These are phyloP conservation scores for Cystobasidium tubakii DNA, from an alignment of 768 basidiomycete species.

Conservation along the genomic window DNA sequence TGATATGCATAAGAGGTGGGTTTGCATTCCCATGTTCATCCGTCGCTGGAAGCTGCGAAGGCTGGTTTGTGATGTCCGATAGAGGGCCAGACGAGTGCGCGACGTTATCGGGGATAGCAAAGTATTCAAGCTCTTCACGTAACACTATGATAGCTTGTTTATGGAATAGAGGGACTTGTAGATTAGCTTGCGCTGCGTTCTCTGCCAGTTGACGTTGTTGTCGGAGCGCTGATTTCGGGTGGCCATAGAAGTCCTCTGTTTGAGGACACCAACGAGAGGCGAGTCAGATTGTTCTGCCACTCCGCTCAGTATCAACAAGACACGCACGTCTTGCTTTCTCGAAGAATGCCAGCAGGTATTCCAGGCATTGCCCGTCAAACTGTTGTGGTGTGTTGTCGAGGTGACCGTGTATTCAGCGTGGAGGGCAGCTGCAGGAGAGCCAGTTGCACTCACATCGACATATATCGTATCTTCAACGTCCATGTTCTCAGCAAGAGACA, in stretches of 20 bases:
- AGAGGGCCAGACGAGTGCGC: conserved; percentile 33
- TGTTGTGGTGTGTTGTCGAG: conserved; percentile 50
- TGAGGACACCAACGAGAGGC: neutral
- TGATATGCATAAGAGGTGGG: conserved; percentile 67
- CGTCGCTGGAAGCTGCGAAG: conserved; percentile 56
- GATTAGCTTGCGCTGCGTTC: neutral
- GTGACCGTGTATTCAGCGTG: too few relatives aligned
- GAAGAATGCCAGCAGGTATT: conserved; percentile 89
- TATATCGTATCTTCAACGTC: conserved; percentile 3
- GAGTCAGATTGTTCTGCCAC: neutral
- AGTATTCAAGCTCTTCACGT: conserved; percentile 96
- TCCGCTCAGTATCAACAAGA: neutral
- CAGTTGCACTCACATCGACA: neutral
- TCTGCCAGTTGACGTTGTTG: conserved; percentile 20
- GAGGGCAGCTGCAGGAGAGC: neutral
- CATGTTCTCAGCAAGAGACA: conserved; percentile 50
- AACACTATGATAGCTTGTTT: conserved; percentile 99
- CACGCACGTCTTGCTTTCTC: conserved; percentile 55
- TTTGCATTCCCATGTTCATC: conserved; percentile 77
- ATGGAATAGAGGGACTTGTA: conserved; percentile 80
- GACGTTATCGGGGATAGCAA: conserved; percentile 75
- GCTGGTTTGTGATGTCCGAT: conserved; percentile 45
- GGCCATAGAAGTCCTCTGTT: conserved; percentile 90
- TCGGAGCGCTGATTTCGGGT: conserved; percentile 50
- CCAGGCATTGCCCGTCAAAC: conserved; percentile 97